Base-by-base conservation (phyloP, 306 rosid species). In the Betula pendula region DNA sequence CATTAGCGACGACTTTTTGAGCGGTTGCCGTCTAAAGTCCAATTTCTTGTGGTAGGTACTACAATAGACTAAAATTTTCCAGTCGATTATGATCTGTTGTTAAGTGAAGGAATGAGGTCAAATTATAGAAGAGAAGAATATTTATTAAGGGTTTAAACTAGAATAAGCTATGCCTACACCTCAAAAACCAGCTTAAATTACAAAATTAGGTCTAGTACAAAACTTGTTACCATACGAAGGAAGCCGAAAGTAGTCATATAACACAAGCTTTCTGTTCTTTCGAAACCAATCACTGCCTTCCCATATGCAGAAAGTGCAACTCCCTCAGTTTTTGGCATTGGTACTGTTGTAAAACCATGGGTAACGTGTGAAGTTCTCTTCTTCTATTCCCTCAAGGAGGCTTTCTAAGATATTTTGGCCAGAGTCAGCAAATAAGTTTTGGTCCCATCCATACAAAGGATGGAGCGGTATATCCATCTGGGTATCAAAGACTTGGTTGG, bases 371-470 rank as follows among this genome's bases (percentile, higher is more conserved):
- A 84, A 85, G 35, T 76, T 87, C 66, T 87, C 89, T 78, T 82
- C 87, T 76, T 85, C 88, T 70, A 85, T 89, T 76, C 82, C 91
- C 7, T 85, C 78, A 56, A 92, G 81, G 79, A 87, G 85, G 62
- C 68, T 86, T 72, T 84, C 89, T 49, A 83, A 76, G 8, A 86
- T 77, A 60, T 85, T 88, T 19, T 77, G 65, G 75, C 52, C 78
- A 24, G 80, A 81, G 43, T 84, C 82, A 9, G 74, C 86, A 70
- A 82, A 77, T 62, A 82, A 67, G 24, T 70, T 72, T 48, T 88
- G 75, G 45, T 85, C 86, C 29, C 81, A 63, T 56, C 81, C 88
- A 83, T 67, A 55, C 60, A 75, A 65, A 58, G 84, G 19, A 50
- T 91, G 85, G 71, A 87, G 77, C 82, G 83, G 89, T 40, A 58